Evolutionary conservation across 345 rosid species (phyloP), one percentile per base, ranked within the genome.

Genomic region (Citrus hindsii): DNA sequence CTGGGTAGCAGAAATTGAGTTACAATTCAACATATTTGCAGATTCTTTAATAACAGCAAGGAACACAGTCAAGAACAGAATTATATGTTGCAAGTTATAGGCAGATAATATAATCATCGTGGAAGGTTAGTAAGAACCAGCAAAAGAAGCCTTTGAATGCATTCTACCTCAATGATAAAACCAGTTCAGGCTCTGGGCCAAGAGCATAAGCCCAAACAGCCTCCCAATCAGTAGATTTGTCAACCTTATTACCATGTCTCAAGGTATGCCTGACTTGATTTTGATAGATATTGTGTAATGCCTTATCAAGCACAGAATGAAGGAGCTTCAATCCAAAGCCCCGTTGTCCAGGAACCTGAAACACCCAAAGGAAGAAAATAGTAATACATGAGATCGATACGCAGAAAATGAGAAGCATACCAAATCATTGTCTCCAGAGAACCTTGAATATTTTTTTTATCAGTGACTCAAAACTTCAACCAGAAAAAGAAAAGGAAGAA

Each of bases 141-240:
- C 37, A 78, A 46, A 4, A 62, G 22, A 66, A 60, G 61, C 32
- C 51, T 80, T 64, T 12, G 59, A 63, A 42, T 38, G 38, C 69
- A 75, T 72, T 70, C 75, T 73, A 92, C 99, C 99, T 92, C 86
- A 95, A 83, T 63, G 98, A 80, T 79, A 95, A 90, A 83, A 86
- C 88, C 79, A 95, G 96, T 83, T 91, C 97, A 77, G 99, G 99
- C 87, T 95, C 90, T 13, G 99, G 99, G 75, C 97, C 99, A 74
- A 95, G 91, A 32, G 97, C 93, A 84, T 84, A 93, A 71, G 97
- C 97, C 97, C 98, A 93, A 82, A 95, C 84, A 73, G 97, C 98
- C 83, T 89, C 94, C 98, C 98, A 95, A 75, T 95, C 98, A 84
- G 78, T 81, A 66, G 82, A 64, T 40, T 65, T 75, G 69, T 82